These are phyloP conservation scores for Lactarius quietus DNA, from an alignment of 768 basidiomycete genomes.

Conservation along the genomic window DNA sequence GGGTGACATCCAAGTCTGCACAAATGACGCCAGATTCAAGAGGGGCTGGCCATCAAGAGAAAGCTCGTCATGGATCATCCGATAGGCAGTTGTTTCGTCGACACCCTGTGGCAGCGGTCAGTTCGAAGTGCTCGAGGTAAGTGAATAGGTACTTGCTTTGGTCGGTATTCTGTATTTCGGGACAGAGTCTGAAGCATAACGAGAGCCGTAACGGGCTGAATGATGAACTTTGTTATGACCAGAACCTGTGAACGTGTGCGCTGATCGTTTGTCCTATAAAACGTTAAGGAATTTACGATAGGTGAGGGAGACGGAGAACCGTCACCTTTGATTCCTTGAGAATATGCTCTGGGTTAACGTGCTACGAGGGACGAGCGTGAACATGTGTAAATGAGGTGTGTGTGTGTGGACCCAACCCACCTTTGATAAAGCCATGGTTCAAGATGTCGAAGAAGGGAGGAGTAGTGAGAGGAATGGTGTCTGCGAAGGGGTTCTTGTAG, in stretches of 20 bases:
- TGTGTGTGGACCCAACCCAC: not conserved
- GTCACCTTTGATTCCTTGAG: conserved; percentile 12
- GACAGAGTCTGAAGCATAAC: conserved; percentile 63
- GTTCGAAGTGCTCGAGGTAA: not conserved
- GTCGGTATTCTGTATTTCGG: conserved; percentile 66
- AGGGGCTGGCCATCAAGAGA: conserved; percentile 51
- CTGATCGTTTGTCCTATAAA: conserved; percentile 44
- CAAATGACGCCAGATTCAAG: conserved; percentile 65
- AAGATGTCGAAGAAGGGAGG: not conserved
- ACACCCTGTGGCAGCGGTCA: conserved; percentile 42
- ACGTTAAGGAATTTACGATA: not conserved
- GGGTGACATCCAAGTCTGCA: conserved; percentile 61
- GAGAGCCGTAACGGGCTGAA: conserved; percentile 45
- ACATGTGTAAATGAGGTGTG: not conserved
- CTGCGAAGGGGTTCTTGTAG: conserved; percentile 3
- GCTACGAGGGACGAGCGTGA: conserved; percentile 10
- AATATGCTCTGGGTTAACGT: conserved; percentile 23
- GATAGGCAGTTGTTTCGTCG: conserved; percentile 46
- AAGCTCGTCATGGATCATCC: conserved; percentile 65
- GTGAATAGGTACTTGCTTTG: conserved; percentile 36
- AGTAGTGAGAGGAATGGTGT: not conserved
- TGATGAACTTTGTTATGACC: conserved; percentile 37
- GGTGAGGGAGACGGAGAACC: not conserved
- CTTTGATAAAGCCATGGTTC: conserved; percentile 26
- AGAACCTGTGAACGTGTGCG: conserved; percentile 36